These are phyloP conservation scores for Yamadazyma akitaensis DNA, from an alignment of 805 yeast species.

Conservation along the genomic window DNA sequence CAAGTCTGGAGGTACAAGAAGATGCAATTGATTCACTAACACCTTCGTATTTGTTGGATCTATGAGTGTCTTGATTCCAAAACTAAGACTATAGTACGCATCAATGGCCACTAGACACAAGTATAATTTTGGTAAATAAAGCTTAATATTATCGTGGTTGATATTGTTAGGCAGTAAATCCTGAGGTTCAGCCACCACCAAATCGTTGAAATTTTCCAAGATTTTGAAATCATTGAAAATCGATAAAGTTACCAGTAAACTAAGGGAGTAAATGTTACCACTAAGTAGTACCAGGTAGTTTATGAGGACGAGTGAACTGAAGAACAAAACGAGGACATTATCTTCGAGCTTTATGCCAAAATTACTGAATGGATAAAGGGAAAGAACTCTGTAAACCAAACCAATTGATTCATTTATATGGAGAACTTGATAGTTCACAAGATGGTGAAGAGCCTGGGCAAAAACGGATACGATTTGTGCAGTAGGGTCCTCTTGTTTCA, in stretches of 20 bases:
- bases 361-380: constrained; percentile 34
- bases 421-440: constrained; percentile 34
- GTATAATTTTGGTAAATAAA: constrained; percentile 43
- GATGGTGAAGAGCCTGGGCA: constrained; percentile 35
- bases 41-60: constrained; percentile 7
- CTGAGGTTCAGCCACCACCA: constrained; percentile 10
- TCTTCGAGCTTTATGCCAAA: constrained; percentile 23
- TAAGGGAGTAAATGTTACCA: constrained; percentile 59
- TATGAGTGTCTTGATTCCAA: constrained; percentile 27
- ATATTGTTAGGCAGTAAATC: constrained; percentile 6
- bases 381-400: constrained; percentile 32
- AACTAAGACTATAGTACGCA: constrained; percentile 27
- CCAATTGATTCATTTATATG: constrained; percentile 31
- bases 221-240: constrained; percentile 59
- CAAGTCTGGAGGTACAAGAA: constrained; percentile 16
- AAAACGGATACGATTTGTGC: constrained; percentile 39
- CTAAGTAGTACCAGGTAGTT: constrained; percentile 57
- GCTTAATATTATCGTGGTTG: constrained; percentile 23
- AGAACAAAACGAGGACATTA: constrained; percentile 24
- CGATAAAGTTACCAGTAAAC: constrained; percentile 49
- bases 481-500: constrained; percentile 24
- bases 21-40: constrained; percentile 13
- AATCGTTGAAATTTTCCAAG: constrained; percentile 41
- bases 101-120: constrained; percentile 43
- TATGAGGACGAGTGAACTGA: constrained; percentile 31